These are phyloP conservation scores for Sporobolomyces roseus DNA, from an alignment of 768 basidiomycete genomes.

Conservation along the genomic window DNA sequence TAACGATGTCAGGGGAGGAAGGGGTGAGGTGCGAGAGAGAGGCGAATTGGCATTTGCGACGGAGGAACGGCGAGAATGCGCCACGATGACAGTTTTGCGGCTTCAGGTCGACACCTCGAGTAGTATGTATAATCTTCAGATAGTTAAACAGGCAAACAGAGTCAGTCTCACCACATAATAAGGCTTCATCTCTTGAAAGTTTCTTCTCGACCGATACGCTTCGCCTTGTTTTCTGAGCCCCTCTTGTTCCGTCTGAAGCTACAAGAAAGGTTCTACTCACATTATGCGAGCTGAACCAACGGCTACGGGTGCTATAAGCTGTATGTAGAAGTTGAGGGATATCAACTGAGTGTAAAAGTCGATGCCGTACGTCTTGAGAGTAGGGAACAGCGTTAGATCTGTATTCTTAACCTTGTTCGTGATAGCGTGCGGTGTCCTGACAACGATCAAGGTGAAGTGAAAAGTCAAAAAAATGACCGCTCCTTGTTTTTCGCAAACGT, in stretches of 20 bases:
- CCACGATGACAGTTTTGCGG: not conserved
- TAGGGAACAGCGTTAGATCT: too few relatives aligned
- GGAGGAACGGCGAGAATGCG: slow-evolving; percentile 2
- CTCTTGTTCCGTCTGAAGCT: not conserved
- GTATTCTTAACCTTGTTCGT: too few relatives aligned
- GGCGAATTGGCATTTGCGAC: slow-evolving; percentile 10
- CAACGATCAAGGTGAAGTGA: too few relatives aligned
- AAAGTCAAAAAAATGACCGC: too few relatives aligned
- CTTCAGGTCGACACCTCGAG: not conserved
- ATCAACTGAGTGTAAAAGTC: too few relatives aligned
- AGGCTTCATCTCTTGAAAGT: not conserved
- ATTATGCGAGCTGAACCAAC: too few relatives aligned
- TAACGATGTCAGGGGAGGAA: slow-evolving; percentile 17
- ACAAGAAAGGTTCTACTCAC: too few relatives aligned
- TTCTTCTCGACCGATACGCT: not conserved
- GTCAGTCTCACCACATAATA: not conserved
- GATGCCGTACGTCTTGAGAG: too few relatives aligned
- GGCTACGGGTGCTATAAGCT: too few relatives aligned
- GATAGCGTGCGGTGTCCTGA: too few relatives aligned
- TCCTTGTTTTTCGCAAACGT: too few relatives aligned
- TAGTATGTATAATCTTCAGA: not conserved
- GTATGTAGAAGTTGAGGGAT: too few relatives aligned
- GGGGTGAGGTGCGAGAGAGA: not conserved
- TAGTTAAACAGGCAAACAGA: not conserved
- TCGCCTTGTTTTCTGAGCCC: not conserved